Conservation (phyloP, 2,329 filamentous ascomycete genomes). For the Elsinoe fawcettii region DNA sequence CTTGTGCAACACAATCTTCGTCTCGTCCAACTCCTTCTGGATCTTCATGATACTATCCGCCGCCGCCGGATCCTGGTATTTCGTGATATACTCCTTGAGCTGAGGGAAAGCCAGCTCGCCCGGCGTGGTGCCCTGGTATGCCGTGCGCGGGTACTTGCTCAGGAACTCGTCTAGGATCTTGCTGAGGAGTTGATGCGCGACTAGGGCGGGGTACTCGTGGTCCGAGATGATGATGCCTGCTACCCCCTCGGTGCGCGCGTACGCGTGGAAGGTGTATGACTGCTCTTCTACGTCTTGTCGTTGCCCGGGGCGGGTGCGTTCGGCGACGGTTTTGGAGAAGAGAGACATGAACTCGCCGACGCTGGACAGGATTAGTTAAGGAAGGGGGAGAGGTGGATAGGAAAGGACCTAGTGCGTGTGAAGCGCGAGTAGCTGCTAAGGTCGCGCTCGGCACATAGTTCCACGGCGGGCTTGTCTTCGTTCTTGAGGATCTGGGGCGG, state of each 20-base stretch:
- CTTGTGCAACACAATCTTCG: conserved; percentile 94
- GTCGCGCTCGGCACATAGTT: conserved; percentile 70
- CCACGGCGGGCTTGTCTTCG: conserved; percentile 64
- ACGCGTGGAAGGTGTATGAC: conserved; percentile 56
- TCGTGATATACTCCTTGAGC: conserved; percentile 67
- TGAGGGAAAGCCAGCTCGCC: conserved; percentile 56
- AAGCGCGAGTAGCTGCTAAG: conserved; percentile 73
- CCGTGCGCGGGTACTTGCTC: conserved; percentile 60
- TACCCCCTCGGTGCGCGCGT: conserved; percentile 39
- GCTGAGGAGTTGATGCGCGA: conserved; percentile 77
- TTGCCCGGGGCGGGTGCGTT: conserved; percentile 72
- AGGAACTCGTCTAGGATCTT: conserved; percentile 87
- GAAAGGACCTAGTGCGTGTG: conserved; percentile 56
- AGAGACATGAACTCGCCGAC: conserved; percentile 69
- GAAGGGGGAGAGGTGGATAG: conserved; percentile 15
- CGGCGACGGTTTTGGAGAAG: conserved; percentile 80
- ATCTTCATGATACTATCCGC: conserved; percentile 80
- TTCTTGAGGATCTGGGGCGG: conserved; percentile 67
- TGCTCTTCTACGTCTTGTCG: conserved; percentile 80
- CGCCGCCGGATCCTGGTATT: conserved; percentile 80
- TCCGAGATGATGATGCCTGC: conserved; percentile 43
- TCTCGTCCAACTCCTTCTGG: conserved; percentile 93
- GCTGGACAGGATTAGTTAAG: conserved; percentile 27
- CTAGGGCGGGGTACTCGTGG: conserved; percentile 53
- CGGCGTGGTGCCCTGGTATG: conserved; percentile 49